These are phyloP conservation scores for Acacia crassicarpa DNA, from an alignment of 306 rosid species.

Conservation along the genomic window DNA sequence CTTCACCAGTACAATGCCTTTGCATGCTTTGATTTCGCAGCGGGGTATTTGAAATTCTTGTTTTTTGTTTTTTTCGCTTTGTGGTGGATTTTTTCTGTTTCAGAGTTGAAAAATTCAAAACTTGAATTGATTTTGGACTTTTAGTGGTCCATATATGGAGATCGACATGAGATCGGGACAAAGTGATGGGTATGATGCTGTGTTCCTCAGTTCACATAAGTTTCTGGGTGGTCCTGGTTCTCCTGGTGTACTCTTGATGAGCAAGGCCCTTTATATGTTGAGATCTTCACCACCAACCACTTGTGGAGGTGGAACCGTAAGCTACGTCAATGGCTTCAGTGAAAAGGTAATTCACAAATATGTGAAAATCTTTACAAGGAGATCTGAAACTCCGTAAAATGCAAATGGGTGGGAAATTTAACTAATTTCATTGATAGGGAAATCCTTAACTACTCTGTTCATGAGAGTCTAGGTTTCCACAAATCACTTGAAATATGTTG, in stretches of 20 bases:
- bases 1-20: conserved; percentile 65
- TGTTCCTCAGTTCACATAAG: conserved; percentile 80
- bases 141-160: conserved; percentile 73
- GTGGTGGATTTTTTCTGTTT: not conserved
- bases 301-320: conserved; percentile 89
- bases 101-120: not conserved
- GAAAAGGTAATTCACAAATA: conserved; percentile 49
- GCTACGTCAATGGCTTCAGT: conserved; percentile 70
- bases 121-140: not conserved
- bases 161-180: conserved; percentile 61
- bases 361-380: not conserved
- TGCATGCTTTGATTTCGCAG: conserved; percentile 88
- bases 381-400: not conserved
- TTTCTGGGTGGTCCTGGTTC: conserved; percentile 83
- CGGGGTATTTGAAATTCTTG: conserved; percentile 48
- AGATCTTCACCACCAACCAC: conserved; percentile 69
- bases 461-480: not conserved
- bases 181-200: conserved; percentile 68
- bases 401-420: not conserved
- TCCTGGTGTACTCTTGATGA: conserved; percentile 74
- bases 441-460: too few species aligned
- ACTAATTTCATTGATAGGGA: not conserved
- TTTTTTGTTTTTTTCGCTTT: not conserved
- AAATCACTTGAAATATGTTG: not conserved
- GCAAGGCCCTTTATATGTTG: conserved; percentile 51